These are phyloP conservation scores for Pyronema domesticum DNA, from an alignment of 495 filamentous ascomycete species.

Conservation along the genomic window DNA sequence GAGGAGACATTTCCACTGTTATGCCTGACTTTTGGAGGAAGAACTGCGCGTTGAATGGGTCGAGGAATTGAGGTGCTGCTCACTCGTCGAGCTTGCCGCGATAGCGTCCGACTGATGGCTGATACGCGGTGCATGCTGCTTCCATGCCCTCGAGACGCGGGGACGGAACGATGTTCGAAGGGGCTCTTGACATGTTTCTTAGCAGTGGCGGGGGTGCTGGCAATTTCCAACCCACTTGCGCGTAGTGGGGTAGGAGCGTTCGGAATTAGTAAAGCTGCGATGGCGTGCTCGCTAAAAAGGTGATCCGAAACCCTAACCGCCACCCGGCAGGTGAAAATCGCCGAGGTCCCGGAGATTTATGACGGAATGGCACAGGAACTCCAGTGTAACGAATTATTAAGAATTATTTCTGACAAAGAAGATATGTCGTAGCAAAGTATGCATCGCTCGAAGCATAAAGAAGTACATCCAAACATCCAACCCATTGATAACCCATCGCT, in stretches of 20 bases:
- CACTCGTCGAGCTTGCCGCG: not conserved
- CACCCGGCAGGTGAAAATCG: too few species aligned
- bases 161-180: not conserved
- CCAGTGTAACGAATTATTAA: too few species aligned
- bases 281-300: not conserved
- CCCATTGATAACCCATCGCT: too few species aligned
- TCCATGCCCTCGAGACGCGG: not conserved
- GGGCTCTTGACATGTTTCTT: too few species aligned
- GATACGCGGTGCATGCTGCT: not conserved
- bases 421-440: too few species aligned
- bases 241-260: not conserved
- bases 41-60: not conserved
- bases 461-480: too few species aligned
- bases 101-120: not conserved
- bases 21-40: constrained; percentile 4
- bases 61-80: too few species aligned
- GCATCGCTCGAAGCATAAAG: too few species aligned
- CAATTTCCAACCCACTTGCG: not conserved
- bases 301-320: too few species aligned
- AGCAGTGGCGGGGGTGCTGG: not conserved
- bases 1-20: constrained; percentile 28
- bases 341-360: too few species aligned
- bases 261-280: not conserved
- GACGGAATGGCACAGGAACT: too few species aligned
- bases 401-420: too few species aligned